phyloP scores from a whole-genome alignment of 2,329 filamentous ascomycete genomes.

The Aspergillus neotritici region DNA sequence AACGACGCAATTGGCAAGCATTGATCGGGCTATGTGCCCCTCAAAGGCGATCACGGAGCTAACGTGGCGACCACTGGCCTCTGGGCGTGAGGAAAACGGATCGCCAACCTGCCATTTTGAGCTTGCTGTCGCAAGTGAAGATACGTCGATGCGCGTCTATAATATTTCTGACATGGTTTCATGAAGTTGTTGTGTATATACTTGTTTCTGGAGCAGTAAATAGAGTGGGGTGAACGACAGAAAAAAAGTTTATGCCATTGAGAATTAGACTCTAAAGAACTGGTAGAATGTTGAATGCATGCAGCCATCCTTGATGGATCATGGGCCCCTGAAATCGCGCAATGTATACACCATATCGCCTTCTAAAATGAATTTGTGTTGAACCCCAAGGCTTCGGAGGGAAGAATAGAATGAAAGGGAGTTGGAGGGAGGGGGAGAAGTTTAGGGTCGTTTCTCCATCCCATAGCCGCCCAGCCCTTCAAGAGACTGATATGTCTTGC shows the following conservation, averaged over 20 bases:
- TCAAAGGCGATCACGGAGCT: conserved; percentile 63
- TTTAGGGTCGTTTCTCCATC: conserved; percentile 41
- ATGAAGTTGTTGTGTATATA: conserved; percentile 19
- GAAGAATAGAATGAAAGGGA: conserved; percentile 2
- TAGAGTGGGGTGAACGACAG: conserved; percentile 5
- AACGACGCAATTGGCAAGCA: conserved; percentile 23
- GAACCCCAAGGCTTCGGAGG: conserved; percentile 16
- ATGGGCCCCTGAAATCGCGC: conserved; percentile 15
- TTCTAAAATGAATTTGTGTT: conserved; percentile 21
- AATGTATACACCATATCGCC: conserved; percentile 11
- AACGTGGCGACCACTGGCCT: conserved; percentile 56
- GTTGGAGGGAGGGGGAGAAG: conserved; percentile 5
- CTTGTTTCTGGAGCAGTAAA: neutral
- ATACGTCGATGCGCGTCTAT: conserved; percentile 40
- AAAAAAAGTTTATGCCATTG: conserved; percentile 1
- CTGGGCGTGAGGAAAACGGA: conserved; percentile 1
- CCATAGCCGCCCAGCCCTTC: conserved; percentile 62
- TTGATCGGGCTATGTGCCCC: conserved; percentile 45
- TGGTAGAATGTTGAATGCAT: conserved; percentile 26
- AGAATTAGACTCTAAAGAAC: conserved; percentile 18
- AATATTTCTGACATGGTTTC: conserved; percentile 27
- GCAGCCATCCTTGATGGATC: conserved; percentile 12
- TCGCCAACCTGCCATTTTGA: conserved; percentile 17
- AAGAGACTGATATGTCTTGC: conserved; percentile 47
- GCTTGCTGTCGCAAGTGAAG: conserved; percentile 44